Evolutionary conservation across 2,329 filamentous ascomycete species (phyloP).

Genomic region (Diplodia seriata): DNA sequence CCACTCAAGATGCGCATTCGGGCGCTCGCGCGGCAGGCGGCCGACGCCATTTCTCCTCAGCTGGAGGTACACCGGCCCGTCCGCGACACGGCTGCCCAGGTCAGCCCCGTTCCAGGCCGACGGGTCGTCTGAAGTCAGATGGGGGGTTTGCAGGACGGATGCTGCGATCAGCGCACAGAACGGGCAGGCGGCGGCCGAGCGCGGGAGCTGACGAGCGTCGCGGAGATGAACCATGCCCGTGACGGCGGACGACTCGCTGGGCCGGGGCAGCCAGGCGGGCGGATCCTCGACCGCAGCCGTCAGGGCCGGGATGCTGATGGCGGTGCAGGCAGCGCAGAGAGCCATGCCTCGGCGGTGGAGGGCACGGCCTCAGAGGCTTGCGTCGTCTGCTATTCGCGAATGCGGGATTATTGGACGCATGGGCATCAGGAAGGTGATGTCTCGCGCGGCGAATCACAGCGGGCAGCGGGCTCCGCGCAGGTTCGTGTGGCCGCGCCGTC

Average conservation of each 20-base stretch:
- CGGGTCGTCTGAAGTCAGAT: slow-evolving; percentile 19
- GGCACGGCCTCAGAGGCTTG: slow-evolving; percentile 25
- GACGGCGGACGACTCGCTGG: slow-evolving; percentile 35
- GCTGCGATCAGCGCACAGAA: slow-evolving; percentile 36
- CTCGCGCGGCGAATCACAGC: slow-evolving; percentile 16
- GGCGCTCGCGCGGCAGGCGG: slow-evolving; percentile 31
- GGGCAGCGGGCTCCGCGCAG: slow-evolving; percentile 1
- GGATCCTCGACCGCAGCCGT: slow-evolving; percentile 34
- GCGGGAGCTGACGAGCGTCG: slow-evolving; percentile 34
- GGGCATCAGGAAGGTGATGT: slow-evolving; percentile 20
- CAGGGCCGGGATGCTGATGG: slow-evolving; percentile 32
- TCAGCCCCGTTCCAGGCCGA: slow-evolving; percentile 33
- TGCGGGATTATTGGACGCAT: slow-evolving; percentile 25
- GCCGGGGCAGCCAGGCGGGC: slow-evolving; percentile 37
- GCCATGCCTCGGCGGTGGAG: slow-evolving; percentile 33
- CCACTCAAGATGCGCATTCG: slow-evolving; percentile 9
- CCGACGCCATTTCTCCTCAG: slow-evolving; percentile 37
- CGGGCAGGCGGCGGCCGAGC: slow-evolving; percentile 33
- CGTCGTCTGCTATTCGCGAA: slow-evolving; percentile 20
- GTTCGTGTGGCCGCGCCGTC: background rate
- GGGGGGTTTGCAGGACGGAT: slow-evolving; percentile 36
- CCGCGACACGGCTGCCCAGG: slow-evolving; percentile 33
- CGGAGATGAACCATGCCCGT: slow-evolving; percentile 35
- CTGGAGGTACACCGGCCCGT: slow-evolving; percentile 37
- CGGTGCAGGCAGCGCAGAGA: slow-evolving; percentile 37